These are phyloP conservation scores for Acrodontium crateriforme DNA, from an alignment of 2,329 filamentous ascomycete species.

Conservation along the genomic window DNA sequence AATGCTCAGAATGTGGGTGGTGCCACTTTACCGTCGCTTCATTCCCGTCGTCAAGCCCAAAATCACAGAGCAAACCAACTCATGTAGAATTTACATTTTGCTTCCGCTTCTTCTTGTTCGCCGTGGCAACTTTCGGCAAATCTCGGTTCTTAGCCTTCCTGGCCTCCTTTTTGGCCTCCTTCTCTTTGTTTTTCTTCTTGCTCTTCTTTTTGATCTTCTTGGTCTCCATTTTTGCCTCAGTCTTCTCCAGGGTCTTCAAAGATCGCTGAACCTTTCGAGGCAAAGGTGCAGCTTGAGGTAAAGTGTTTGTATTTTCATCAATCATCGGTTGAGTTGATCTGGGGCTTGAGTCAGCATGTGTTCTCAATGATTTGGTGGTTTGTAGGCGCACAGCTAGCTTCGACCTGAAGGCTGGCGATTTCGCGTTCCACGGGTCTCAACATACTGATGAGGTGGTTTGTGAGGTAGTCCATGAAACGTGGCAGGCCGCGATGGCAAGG, in stretches of 20 bases:
- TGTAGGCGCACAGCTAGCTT: too few species aligned
- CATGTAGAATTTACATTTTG: neutral
- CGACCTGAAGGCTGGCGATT: too few species aligned
- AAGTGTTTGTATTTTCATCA: too few species aligned
- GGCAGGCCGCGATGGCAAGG: constrained; percentile 2
- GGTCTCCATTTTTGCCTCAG: neutral
- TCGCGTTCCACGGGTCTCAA: too few species aligned
- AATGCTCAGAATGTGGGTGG: constrained; percentile 1
- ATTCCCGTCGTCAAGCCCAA: neutral
- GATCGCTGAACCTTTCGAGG: too few species aligned
- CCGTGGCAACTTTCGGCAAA: neutral
- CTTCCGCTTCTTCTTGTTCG: neutral
- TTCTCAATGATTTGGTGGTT: too few species aligned
- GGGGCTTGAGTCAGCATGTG: too few species aligned
- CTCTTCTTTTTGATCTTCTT: constrained; percentile 1
- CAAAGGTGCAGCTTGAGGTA: too few species aligned
- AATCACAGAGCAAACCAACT: neutral
- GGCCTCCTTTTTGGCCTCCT: neutral
- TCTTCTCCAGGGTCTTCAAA: too few species aligned
- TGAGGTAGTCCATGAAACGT: neutral
- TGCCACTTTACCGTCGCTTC: constrained; percentile 7
- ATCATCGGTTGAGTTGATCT: too few species aligned
- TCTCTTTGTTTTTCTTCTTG: constrained; percentile 1
- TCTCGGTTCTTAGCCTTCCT: neutral
- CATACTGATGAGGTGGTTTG: neutral